A percentile compares a stretch with the other conserved stretches of the same genome.
These are phyloP conservation scores for Liriodendron chinense DNA, from an alignment of 164 flowering plant species.

Conservation along the genomic window DNA sequence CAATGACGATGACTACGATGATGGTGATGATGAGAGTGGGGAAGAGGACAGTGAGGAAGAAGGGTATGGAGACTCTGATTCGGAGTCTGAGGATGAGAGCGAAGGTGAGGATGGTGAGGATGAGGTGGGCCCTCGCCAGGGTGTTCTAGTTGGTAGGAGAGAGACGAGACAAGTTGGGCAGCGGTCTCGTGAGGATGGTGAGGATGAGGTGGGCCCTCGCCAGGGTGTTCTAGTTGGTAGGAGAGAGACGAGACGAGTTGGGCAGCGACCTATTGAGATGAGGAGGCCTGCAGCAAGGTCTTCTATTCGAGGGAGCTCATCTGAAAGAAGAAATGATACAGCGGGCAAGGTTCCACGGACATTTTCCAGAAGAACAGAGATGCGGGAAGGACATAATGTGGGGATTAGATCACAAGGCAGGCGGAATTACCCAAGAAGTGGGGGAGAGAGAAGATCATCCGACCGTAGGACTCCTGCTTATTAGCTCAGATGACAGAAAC, in stretches of 20 bases:
- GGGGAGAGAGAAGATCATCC: conserved; percentile 7
- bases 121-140: conserved; percentile 5
- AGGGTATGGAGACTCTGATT: conserved; percentile 5
- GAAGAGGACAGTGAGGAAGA: conserved; percentile 18
- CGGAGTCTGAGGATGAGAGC: conserved; percentile 8
- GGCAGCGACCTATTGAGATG: neutral
- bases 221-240: conserved; percentile 8
- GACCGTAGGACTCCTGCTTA: neutral
- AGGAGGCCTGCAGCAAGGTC: conserved; percentile 7
- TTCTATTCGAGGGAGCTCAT: conserved; percentile 16
- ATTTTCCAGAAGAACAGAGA: conserved; percentile 16
- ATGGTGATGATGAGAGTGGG: conserved; percentile 16
- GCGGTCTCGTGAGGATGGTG: conserved; percentile 19
- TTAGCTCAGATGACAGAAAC: neutral
- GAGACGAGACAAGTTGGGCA: conserved; percentile 9
- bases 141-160: conserved; percentile 7
- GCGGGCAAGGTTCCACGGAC: conserved; percentile 5
- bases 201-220: conserved; percentile 6
- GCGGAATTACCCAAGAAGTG: conserved; percentile 8
- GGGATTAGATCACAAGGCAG: conserved; percentile 11
- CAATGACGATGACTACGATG: conserved; percentile 29
- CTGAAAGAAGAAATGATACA: conserved; percentile 11
- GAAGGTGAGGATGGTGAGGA: conserved; percentile 8
- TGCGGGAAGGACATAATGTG: conserved; percentile 5
- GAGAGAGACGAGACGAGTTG: conserved; percentile 12